These are phyloP conservation scores for Sporisorium iseilematis-ciliati DNA, from an alignment of 1,284 basidiomycete genomes.

Conservation along the genomic window DNA sequence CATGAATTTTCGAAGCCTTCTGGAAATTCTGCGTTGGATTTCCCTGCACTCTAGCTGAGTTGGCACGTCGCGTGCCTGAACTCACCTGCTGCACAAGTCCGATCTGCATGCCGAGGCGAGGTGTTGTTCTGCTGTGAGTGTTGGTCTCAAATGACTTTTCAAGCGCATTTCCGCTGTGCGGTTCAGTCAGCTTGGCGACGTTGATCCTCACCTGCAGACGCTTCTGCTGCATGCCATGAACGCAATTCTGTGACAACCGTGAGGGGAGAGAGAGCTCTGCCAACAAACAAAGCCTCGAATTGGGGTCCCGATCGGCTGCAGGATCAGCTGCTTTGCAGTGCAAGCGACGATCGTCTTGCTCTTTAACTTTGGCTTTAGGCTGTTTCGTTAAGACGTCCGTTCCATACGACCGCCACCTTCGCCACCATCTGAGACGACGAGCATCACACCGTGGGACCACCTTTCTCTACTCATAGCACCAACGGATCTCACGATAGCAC, in stretches of 20 bases:
- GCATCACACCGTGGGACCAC: background rate
- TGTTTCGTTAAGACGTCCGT: background rate
- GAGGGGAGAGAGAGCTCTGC: too few species aligned
- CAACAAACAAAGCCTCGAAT: too few species aligned
- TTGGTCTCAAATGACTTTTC: background rate
- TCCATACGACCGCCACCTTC: background rate
- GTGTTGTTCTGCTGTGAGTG: slow-evolving; percentile 7
- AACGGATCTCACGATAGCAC: slow-evolving; percentile 5
- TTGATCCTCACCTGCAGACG: too few species aligned
- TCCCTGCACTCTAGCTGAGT: background rate
- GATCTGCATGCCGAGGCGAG: background rate
- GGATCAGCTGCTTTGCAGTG: background rate
- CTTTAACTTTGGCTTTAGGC: slow-evolving; percentile 1
- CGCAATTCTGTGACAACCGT: too few species aligned
- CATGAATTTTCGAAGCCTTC: too few species aligned
- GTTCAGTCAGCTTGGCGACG: too few species aligned
- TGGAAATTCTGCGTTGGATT: too few species aligned
- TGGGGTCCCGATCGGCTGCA: slow-evolving; percentile 3
- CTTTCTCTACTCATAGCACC: background rate
- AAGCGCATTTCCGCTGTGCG: background rate
- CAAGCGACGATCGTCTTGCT: background rate
- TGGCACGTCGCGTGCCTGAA: slow-evolving; percentile 14
- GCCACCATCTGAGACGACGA: background rate
- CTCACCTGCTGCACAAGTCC: background rate
- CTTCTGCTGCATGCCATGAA: too few species aligned